phyloP scores from a whole-genome alignment of 495 filamentous ascomycete genomes.

The Penicillium fimorum region DNA sequence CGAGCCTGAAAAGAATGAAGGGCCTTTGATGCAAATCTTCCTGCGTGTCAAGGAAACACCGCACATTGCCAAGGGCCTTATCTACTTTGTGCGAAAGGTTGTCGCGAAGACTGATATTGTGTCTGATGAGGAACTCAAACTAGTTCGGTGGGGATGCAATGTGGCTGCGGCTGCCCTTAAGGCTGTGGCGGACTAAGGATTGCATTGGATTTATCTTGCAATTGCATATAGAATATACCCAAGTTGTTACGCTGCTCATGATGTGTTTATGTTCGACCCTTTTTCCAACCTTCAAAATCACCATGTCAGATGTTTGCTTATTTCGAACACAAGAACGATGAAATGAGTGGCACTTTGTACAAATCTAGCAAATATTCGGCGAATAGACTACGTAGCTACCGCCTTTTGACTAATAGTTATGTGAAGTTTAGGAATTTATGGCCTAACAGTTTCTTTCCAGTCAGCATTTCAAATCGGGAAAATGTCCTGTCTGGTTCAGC shows the following conservation, averaged over 20 bases:
- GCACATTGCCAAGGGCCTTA: conserved; percentile 65
- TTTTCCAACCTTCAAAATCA: not conserved
- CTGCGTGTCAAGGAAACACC: conserved; percentile 56
- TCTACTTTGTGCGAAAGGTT: conserved; percentile 75
- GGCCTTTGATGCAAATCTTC: conserved; percentile 64
- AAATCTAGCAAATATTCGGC: too few relatives aligned
- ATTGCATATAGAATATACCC: conserved; percentile 30
- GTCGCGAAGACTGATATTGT: conserved; percentile 73
- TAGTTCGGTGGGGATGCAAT: conserved; percentile 69
- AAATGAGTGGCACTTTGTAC: not conserved
- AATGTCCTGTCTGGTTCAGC: too few relatives aligned
- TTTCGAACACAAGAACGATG: not conserved
- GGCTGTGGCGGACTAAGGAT: conserved; percentile 37
- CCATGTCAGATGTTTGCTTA: not conserved
- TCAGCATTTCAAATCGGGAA: too few relatives aligned
- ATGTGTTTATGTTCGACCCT: not conserved
- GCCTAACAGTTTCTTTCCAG: too few relatives aligned
- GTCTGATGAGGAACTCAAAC: conserved; percentile 54
- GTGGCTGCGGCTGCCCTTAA: conserved; percentile 59
- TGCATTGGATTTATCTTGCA: conserved; percentile 9
- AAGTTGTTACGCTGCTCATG: conserved; percentile 5
- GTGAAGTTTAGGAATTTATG: too few relatives aligned
- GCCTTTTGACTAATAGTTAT: too few relatives aligned
- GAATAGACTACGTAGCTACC: too few relatives aligned
- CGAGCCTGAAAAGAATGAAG: conserved; percentile 44